These are phyloP conservation scores for Coemansia sp. DNA, from an alignment of 192 early-diverging fungal genomes.

Conservation along the genomic window DNA sequence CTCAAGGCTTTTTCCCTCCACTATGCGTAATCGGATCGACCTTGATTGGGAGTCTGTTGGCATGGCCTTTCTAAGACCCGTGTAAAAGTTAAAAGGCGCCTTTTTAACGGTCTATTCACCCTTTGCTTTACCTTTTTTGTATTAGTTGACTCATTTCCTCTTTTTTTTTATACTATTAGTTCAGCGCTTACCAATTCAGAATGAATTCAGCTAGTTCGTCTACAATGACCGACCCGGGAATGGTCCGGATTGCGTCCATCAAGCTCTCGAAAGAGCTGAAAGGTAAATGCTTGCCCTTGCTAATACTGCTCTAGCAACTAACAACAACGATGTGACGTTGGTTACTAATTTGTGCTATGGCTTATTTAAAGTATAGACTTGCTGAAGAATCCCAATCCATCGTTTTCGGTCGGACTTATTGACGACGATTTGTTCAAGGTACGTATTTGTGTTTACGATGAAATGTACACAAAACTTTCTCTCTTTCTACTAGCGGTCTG, in stretches of 20 bases:
- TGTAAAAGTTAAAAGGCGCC: background rate
- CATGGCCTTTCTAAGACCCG: too few species aligned
- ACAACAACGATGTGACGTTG: background rate
- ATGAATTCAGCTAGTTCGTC: background rate
- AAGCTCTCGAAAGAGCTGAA: constrained; percentile 40
- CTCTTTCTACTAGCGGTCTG: background rate
- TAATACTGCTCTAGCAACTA: background rate
- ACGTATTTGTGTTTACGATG: constrained; percentile 19
- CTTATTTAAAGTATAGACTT: constrained; percentile 62
- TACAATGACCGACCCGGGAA: background rate
- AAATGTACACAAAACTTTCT: background rate
- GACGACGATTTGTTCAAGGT: constrained; percentile 89
- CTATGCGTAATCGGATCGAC: too few species aligned
- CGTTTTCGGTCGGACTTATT: constrained; percentile 91
- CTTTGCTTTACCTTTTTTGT: background rate
- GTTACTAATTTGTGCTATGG: background rate
- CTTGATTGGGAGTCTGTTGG: too few species aligned
- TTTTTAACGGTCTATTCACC: background rate
- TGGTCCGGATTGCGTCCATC: constrained; percentile 16
- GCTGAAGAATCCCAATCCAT: constrained; percentile 67
- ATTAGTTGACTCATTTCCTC: background rate
- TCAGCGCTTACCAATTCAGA: background rate
- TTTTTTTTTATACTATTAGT: background rate
- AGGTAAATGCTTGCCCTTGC: constrained; percentile 14
- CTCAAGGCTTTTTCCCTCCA: too few species aligned